Evolutionary conservation across 2,329 filamentous ascomycete species (phyloP).

Genomic region (Taxawa tesnikishii): DNA sequence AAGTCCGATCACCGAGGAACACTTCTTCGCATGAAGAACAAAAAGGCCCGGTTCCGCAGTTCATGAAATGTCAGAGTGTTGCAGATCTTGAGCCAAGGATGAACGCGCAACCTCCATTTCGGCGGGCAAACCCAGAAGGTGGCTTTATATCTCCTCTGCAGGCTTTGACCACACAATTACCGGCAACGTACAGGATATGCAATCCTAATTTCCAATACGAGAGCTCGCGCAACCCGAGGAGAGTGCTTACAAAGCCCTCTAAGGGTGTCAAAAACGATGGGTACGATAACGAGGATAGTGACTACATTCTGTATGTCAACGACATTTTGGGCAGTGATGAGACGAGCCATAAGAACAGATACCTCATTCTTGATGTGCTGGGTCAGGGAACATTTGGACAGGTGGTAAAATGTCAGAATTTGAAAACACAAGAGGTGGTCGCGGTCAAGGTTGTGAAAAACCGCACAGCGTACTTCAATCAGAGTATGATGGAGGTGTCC

Average conservation of each 20-base stretch:
- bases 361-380: slow-evolving; percentile 91
- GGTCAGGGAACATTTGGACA: slow-evolving; percentile 97
- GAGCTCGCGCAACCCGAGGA: slow-evolving; percentile 86
- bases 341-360: slow-evolving; percentile 97
- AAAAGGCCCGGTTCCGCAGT: slow-evolving; percentile 71
- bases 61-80: slow-evolving; percentile 62
- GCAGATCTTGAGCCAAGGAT: slow-evolving; percentile 71
- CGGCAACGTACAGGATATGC: slow-evolving; percentile 94
- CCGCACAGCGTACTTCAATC: slow-evolving; percentile 96
- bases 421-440: slow-evolving; percentile 96
- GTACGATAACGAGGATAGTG: slow-evolving; percentile 97
- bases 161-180: slow-evolving; percentile 85
- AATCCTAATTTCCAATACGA: slow-evolving; percentile 98
- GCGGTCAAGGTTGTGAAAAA: slow-evolving; percentile 99
- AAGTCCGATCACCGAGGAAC: slow-evolving; percentile 33
- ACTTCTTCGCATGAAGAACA: slow-evolving; percentile 22
- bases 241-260: slow-evolving; percentile 94
- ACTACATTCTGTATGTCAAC: slow-evolving; percentile 98
- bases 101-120: slow-evolving; percentile 78
- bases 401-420: slow-evolving; percentile 96
- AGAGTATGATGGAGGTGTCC: slow-evolving; percentile 99
- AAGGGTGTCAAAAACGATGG: slow-evolving; percentile 98
- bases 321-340: slow-evolving; percentile 97
- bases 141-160: slow-evolving; percentile 97
- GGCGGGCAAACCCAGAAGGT: slow-evolving; percentile 88